Evolutionary conservation across 2,329 filamentous ascomycete genomes (phyloP), one percentile per base, ranked within the genome.

Genomic region (Stachybotrys chlorohalonatus): DNA sequence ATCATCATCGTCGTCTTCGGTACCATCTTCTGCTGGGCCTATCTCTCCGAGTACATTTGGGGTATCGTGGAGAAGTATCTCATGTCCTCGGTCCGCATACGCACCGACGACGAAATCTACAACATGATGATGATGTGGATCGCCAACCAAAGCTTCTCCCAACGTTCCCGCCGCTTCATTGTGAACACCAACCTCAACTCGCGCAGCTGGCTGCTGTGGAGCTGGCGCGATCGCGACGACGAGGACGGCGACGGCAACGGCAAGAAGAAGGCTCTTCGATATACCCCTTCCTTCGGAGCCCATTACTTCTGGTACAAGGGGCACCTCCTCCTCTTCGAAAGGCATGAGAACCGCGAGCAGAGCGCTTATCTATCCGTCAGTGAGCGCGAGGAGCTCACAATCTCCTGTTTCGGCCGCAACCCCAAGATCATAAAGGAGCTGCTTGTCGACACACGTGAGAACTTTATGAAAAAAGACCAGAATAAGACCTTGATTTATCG

Each of bases 111-210:
- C 61, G 86, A 89, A 65, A 81, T 87, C 55, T 89, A 87, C 72
- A 85, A 85, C 63, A 86, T 87, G 62, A 63, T 89, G 47, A 87
- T 89, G 83, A 76, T 75, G 31, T 89, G 86, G 86, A 77, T 89
- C 2, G 77, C 84, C 2, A 69, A 73, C 39, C 85, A 89, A 66
- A 67, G 71, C 4, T 87, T 88, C 59, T 76, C 83, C 17, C 76
- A 79, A 57, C 70, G 73, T 6, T 80, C 84, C 0, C 81, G 82
- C 13, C 77, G 77, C 49, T 86, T 87, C 59, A 76, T 88, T 11
- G 86, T 82, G 47, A 85, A 85, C 63, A 85, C 83, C 6, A 81
- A 80, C 60, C 64, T 84, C 42, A 80, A 76, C 62, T 81, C 75
- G 3, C 73, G 80, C 13, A 71, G 68, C 52, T 82, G 76, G 72